Base-by-base conservation (phyloP, 805 yeast species). In the Dipodascopsis uninucleata region DNA sequence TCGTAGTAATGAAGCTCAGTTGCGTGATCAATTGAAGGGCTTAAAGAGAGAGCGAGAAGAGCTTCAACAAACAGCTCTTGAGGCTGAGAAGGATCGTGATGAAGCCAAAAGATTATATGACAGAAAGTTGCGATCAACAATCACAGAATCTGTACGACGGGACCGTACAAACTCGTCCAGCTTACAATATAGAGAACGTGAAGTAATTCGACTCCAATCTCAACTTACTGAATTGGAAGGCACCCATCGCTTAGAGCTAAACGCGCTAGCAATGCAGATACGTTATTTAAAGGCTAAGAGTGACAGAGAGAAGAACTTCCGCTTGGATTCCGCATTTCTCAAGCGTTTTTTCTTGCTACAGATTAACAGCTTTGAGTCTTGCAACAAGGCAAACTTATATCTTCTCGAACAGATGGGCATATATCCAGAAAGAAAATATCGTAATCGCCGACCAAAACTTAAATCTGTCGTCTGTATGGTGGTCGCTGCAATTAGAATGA, bases 311-410 rank as follows among this genome's bases (percentile, higher is more conserved):
- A 40, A 45, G 14, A 29, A 40, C 14, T 50, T 50, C 33, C 52
- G 61, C 17, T 31, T 32, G n/a, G 68, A 66, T 36, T 59, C 64
- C 22, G 49, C 51, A 31, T 66, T 66, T 41, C 49, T 64, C 55
- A 65, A 66, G 39, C 33, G 47, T 21, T 64, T 60, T 40, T 56
- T 64, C 31, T 41, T 58, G 47, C 32, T 55, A 38, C 58, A 58
- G 39, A 56, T 65, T 28, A 52, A 55, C 29, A 53, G 59, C 29
- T 61, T 58, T 39, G 60, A 62, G 45, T 47, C 64, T 6, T 54
- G 58, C 40, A 59, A 60, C 35, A 43, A 57, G 25, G 55, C 55
- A 6, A 64, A 61, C 38, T 31, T 66, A 39, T 45, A 46, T 12
- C 56, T 61, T 39, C 56, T 66, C 34, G 56, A 57, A 29, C 49